Evolutionary conservation across 805 yeast species (phyloP).

Genomic region (Tetrapisispora taiwanensis): DNA sequence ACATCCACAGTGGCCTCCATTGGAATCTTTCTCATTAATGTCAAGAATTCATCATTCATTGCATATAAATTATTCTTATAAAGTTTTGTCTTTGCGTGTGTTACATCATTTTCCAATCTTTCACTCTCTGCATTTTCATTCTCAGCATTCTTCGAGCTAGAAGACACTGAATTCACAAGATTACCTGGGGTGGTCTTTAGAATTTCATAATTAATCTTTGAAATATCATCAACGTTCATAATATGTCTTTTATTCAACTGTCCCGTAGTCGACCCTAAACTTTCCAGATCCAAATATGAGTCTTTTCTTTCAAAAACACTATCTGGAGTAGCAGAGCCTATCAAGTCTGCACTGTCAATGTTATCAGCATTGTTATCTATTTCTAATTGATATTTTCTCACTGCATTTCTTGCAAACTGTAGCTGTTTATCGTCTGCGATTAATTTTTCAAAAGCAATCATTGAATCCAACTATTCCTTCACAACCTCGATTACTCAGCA

Average conservation of each 20-base stretch:
- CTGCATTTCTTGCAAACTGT: conserved; percentile 7
- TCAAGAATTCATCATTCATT: conserved; percentile 22
- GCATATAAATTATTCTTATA: conserved; percentile 22
- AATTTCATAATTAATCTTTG: conserved; percentile 28
- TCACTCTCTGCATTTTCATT: conserved; percentile 3
- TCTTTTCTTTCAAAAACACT: not conserved
- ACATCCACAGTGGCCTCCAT: not conserved
- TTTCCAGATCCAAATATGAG: not conserved
- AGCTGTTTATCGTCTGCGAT: conserved; percentile 9
- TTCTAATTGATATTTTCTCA: conserved; percentile 7
- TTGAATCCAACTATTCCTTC: too few relatives aligned
- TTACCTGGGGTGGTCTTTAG: conserved; percentile 27
- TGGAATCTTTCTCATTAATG: conserved; percentile 4
- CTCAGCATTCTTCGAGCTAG: conserved; percentile 3
- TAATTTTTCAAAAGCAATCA: conserved; percentile 4
- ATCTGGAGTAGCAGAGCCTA: not conserved
- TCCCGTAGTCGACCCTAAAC: conserved; percentile 2
- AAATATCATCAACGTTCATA: conserved; percentile 25
- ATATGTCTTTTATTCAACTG: conserved; percentile 21
- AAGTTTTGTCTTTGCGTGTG: conserved; percentile 15
- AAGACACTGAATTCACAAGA: conserved; percentile 3
- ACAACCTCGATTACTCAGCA: too few relatives aligned
- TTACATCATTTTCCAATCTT: conserved; percentile 15
- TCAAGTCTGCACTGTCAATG: not conserved
- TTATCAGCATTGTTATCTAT: conserved; percentile 1